These are phyloP conservation scores for Knufia petricola DNA, from an alignment of 2,329 filamentous ascomycete species.

Conservation along the genomic window DNA sequence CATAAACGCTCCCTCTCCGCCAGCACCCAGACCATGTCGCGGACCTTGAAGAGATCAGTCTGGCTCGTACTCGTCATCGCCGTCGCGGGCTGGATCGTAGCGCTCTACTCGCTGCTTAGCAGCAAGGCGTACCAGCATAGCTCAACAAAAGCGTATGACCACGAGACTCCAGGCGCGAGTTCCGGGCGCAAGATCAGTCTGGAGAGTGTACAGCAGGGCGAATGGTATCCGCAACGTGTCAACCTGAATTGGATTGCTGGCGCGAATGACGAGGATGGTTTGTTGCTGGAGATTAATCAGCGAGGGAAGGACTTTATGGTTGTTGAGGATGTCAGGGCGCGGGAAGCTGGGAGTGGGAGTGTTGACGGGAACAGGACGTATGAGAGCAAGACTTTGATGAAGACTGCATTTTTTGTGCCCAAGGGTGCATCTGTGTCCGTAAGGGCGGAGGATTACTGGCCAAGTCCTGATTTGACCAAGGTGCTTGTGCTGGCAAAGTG, in stretches of 20 bases:
- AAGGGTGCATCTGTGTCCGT: constrained; percentile 48
- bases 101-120: constrained; percentile 35
- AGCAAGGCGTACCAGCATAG: constrained; percentile 28
- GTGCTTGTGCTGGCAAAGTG: constrained; percentile 69
- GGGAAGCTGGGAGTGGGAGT: constrained; percentile 17
- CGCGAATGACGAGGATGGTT: constrained; percentile 55
- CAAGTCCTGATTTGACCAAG: constrained; percentile 75
- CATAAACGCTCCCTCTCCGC: neutral
- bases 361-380: constrained; percentile 33
- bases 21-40: constrained; percentile 17
- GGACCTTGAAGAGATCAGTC: constrained; percentile 29
- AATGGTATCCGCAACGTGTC: constrained; percentile 32
- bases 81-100: constrained; percentile 37
- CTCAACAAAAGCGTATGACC: constrained; percentile 24
- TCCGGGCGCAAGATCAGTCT: constrained; percentile 35
- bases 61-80: constrained; percentile 35
- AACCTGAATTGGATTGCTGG: constrained; percentile 40
- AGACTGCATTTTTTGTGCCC: constrained; percentile 53
- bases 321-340: constrained; percentile 70
- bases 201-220: constrained; percentile 32
- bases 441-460: constrained; percentile 46
- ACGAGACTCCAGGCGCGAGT: constrained; percentile 27
- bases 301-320: constrained; percentile 64
- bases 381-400: constrained; percentile 64
- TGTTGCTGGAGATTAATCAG: constrained; percentile 63